phyloP scores from a whole-genome alignment of 148 eudicot species.

The Pouteria glomerata region DNA sequence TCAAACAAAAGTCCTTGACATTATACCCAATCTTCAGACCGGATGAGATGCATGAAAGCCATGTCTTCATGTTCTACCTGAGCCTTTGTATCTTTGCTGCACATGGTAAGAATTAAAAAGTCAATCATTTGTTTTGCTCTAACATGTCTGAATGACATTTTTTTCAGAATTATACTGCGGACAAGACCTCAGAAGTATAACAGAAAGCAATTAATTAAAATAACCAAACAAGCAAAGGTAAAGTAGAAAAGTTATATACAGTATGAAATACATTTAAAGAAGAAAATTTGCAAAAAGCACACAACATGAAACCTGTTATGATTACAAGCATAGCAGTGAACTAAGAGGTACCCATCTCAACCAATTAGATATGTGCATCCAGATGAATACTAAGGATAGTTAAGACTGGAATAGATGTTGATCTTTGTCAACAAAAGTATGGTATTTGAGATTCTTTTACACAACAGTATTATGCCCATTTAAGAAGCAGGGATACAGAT shows the following conservation, averaged over 20 bases:
- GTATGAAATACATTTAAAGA: not conserved
- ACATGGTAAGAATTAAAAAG: not conserved
- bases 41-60: slow-evolving; percentile 53
- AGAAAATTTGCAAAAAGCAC: not conserved
- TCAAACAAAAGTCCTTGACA: not conserved
- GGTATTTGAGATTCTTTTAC: not conserved
- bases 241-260: no score
- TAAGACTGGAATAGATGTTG: not conserved
- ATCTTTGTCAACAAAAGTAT: not conserved
- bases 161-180: not conserved
- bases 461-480: no score
- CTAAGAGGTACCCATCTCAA: not conserved
- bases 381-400: not conserved
- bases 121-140: not conserved
- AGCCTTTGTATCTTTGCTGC: slow-evolving; percentile 61
- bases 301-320: not conserved
- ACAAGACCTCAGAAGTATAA: not conserved
- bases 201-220: not conserved
- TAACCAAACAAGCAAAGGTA: not conserved
- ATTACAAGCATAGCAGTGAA: not conserved
- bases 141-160: not conserved
- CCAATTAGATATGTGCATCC: not conserved
- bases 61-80: slow-evolving; percentile 72
- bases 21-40: slow-evolving; percentile 68
- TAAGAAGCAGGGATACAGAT: no score